Conservation (phyloP, 805 yeast genomes). For the Metschnikowia noctiluminum region DNA sequence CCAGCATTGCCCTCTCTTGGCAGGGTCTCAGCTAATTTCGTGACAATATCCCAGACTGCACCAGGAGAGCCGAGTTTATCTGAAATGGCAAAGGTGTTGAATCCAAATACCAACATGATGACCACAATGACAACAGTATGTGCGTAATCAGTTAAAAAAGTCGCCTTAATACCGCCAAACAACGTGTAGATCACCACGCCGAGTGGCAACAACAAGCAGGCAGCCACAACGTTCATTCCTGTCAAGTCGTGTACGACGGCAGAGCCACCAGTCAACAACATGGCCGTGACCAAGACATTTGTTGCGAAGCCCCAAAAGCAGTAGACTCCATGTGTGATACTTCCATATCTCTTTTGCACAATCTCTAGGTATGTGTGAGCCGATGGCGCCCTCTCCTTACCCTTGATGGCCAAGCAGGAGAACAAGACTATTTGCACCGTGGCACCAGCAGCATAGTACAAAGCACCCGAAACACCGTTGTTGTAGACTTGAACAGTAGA, state of each 20-base stretch:
- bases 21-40: slow-evolving; percentile 51
- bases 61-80: slow-evolving; percentile 77
- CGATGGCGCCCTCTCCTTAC: slow-evolving; percentile 84
- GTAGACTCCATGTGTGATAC: slow-evolving; percentile 63
- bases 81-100: slow-evolving; percentile 72
- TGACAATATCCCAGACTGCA: slow-evolving; percentile 70
- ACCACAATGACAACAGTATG: slow-evolving; percentile 60
- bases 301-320: slow-evolving; percentile 83
- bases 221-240: slow-evolving; percentile 80
- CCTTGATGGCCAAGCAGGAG: slow-evolving; percentile 83
- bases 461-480: slow-evolving; percentile 76
- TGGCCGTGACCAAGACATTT: slow-evolving; percentile 85
- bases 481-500: slow-evolving; percentile 76
- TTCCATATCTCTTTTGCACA: slow-evolving; percentile 76
- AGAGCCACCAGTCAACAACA: slow-evolving; percentile 88
- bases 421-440: slow-evolving; percentile 83
- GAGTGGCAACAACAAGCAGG: slow-evolving; percentile 76
- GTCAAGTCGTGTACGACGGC: slow-evolving; percentile 78
- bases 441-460: slow-evolving; percentile 89
- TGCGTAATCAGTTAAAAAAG: slow-evolving; percentile 43
- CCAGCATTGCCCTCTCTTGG: slow-evolving; percentile 80
- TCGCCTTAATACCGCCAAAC: slow-evolving; percentile 46
- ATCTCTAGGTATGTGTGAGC: slow-evolving; percentile 92
- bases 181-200: slow-evolving; percentile 55
- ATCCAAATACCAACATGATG: slow-evolving; percentile 76